Evolutionary conservation across 2,329 filamentous ascomycete species (phyloP).

Genomic region (Fonsecaea multimorphosa): DNA sequence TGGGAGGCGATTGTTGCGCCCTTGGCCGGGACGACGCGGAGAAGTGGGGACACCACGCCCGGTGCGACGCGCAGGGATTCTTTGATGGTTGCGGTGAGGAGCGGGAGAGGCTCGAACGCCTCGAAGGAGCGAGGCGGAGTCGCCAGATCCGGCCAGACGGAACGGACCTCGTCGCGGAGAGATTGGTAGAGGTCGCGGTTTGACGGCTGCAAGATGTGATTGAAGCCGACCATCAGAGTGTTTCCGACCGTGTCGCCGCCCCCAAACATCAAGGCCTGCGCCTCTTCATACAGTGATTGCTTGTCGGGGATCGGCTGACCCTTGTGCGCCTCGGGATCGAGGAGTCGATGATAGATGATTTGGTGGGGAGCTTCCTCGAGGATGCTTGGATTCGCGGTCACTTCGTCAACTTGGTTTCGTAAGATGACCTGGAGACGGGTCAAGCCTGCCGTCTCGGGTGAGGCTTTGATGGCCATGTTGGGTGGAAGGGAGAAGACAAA

Average conservation of each 20-base stretch:
- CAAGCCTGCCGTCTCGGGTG: constrained; percentile 34
- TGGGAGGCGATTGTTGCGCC: constrained; percentile 37
- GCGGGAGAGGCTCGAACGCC: constrained; percentile 39
- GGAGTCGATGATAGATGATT: constrained; percentile 45
- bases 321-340: constrained; percentile 28
- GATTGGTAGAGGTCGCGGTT: constrained; percentile 19
- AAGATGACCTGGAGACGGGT: constrained; percentile 29
- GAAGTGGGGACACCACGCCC: constrained; percentile 41
- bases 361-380: constrained; percentile 40
- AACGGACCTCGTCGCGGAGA: constrained; percentile 31
- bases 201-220: constrained; percentile 38
- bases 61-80: constrained; percentile 48
- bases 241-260: constrained; percentile 45
- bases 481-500: constrained; percentile 49
- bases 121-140: constrained; percentile 33
- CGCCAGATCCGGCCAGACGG: constrained; percentile 23
- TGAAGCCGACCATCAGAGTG: constrained; percentile 41
- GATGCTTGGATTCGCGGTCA: constrained; percentile 36
- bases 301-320: not conserved
- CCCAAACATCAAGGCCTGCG: constrained; percentile 42
- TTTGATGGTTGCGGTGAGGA: constrained; percentile 48
- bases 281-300: constrained; percentile 43
- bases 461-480: constrained; percentile 41
- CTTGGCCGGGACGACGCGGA: constrained; percentile 37
- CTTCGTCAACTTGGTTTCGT: constrained; percentile 30